Evolutionary conservation across 345 rosid species (phyloP), one percentile per base, ranked within the genome.

Genomic region (Pelargonium nanum): DNA sequence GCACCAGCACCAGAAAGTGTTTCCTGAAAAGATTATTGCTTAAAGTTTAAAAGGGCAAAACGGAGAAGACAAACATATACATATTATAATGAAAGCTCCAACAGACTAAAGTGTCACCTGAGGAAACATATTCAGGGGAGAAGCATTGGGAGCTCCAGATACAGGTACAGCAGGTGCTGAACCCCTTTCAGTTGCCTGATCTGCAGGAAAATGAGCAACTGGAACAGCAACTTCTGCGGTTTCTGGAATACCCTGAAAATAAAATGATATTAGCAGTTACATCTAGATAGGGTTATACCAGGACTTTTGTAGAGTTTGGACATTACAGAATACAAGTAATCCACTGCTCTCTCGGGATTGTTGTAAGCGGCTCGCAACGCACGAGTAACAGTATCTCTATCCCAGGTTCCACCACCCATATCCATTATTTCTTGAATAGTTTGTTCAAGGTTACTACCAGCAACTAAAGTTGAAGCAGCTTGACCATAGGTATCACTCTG

Each of bases 301-400:
- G 48, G 48, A 2, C 2, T 40, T 40, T 24, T 22, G 51, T 24
- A 51, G 62, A 40, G 24, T 44, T 59, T 40, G 24, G 56, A 58
- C 83, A 58, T 0, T 84, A 93, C 99, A 55, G 96, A 80, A 70
- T 89, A 93, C 25, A 93, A 70, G 75, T 93, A 93, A 76, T 93
- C 99, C 68, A 93, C 95, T n/a, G 99, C 99, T 63, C 99, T 75
- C 80, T 90, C 99, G 21, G 99, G 99, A 64, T 93, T 93, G 76
- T 90, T 93, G 73, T 90, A 88, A 58, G 99, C 97, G 25, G 99
- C 97, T 71, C 88, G 89, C 73, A 93, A 95, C 57, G 99, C 99
- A 56, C 92, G 86, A 53, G 75, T 71, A 66, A 93, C 97, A 22
- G 89, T 87, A 68, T 93, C 96, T 83, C 84, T 85, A 76, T 86